Base-by-base conservation (phyloP, 441 rosid species). In the Gossypium trilobum region DNA sequence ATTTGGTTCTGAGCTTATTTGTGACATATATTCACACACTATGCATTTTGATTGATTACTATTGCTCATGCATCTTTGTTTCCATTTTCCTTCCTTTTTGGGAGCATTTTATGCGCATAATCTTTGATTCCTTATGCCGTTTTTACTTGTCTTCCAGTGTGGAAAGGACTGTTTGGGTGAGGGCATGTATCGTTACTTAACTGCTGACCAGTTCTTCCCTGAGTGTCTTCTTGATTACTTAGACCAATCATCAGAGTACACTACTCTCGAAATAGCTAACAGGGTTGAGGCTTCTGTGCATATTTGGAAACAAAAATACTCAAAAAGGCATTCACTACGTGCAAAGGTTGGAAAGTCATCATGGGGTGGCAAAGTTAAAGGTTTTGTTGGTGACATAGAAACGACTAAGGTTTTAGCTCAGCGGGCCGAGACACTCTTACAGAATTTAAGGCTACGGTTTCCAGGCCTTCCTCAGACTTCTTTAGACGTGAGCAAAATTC, bases 381-480 rank as follows among this genome's bases (percentile, higher is more conserved):
- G 97, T 36, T 85, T 89, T 16, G 91, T 89, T 74, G 82, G 84
- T 20, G 93, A 87, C 77, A 46, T 77, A 4, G 87, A 80, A 46
- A 92, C 82, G 81, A 89, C 82, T 58, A 73, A 85, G 61, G 78
- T 79, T 68, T 86, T 89, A 20, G 87, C 92, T 71, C 87, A 85
- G 74, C 82, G 97, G 74, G 97, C 97, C 10, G 89, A 91, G 80
- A 89, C 87, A 25, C 89, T 91, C 69, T 81, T 92, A 74, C 89
- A 88, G 78, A 86, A 87, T 84, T 73, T 94, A 55, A 85, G 82
- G 87, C 84, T 85, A 59, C 97, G 94, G 58, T 92, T 85, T 70
- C 96, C 97, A 46, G 97, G 92, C 29, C 97, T 95, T 33, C 96
- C 97, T 1, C 99, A 92, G 82, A 92, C 97, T 55, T 83, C 89